Evolutionary conservation across 345 rosid genomes (phyloP).

Genomic region (Limnanthes douglasii): DNA sequence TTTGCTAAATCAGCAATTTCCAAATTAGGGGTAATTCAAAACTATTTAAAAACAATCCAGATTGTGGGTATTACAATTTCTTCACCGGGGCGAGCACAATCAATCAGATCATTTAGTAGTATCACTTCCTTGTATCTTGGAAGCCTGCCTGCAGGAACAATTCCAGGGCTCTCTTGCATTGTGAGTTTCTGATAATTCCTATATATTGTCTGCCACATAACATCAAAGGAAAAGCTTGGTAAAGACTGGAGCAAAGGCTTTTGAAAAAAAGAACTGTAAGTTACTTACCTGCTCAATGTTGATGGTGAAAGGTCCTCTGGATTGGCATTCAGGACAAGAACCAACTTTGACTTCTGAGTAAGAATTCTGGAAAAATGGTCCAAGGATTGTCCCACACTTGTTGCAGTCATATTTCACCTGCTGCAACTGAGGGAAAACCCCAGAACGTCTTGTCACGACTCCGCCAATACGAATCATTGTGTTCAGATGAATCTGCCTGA

Average conservation of each 20-base stretch:
- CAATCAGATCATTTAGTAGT: constrained; percentile 81
- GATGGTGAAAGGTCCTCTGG: constrained; percentile 93
- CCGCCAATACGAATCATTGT: constrained; percentile 98
- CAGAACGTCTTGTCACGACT: constrained; percentile 92
- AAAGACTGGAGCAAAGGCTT: not conserved
- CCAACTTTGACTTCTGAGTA: constrained; percentile 98
- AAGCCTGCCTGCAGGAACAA: constrained; percentile 97
- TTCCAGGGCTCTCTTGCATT: constrained; percentile 98
- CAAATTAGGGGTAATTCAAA: constrained; percentile 3
- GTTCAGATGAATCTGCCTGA: constrained; percentile 93
- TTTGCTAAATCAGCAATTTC: not conserved
- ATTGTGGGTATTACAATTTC: constrained; percentile 50
- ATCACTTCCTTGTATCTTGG: constrained; percentile 99
- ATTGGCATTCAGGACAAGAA: constrained; percentile 97
- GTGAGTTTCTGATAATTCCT: constrained; percentile 95
- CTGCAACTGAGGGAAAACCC: constrained; percentile 97
- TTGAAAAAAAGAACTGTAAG: not conserved
- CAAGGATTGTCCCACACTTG: constrained; percentile 84
- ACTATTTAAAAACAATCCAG: not conserved
- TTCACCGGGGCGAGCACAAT: constrained; percentile 97
- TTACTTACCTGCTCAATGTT: constrained; percentile 76
- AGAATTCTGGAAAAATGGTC: constrained; percentile 94
- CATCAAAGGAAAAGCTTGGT: not conserved
- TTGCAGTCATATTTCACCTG: constrained; percentile 96
- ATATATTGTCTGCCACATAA: constrained; percentile 67